Evolutionary conservation across 2,329 filamentous ascomycete species (phyloP), one percentile per base, ranked within the genome.

Genomic region (Knoxdaviesia proteae): DNA sequence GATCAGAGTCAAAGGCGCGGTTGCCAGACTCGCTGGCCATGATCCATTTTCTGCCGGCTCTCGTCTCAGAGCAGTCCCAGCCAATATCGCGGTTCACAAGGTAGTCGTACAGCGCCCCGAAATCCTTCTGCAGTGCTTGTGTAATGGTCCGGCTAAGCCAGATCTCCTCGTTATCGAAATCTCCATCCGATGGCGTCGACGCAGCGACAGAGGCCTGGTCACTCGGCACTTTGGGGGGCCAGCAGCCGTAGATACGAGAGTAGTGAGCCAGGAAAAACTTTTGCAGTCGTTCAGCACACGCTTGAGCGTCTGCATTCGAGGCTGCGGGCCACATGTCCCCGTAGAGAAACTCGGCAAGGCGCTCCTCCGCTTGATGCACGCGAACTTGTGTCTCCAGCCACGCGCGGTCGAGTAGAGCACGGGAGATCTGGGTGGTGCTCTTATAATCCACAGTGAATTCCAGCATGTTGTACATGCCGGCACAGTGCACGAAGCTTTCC

Each of bases 71-170:
- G 20, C 67, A 67, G 44, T 78, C 74, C 74, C 77, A 83, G 0
- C 68, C 54, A 5, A 80, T 67, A 39, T 80, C 71, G 5, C 74
- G 67, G 53, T 82, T 71, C 10, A 83, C 77, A 1, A 82, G 60
- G 47, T 79, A 80, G 50, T 82, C 77, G 50, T 83, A 83, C 2
- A 83, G 58, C 0, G 73, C 70, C 3, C 74, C 72, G 50, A 83
- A 81, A 48, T 82, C 78, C 33, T 61, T 62, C 48, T 79, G 74
- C n/a, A 83, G 54, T 3, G 61, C 61, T 39, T 67, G 63, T 1
- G 66, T 66, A 11, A 80, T 54, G 3, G 63, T 66, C 36, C 77
- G 63, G 5, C 69, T 77, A 8, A 82, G 61, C 77, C 77, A 81
- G 36, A 63, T 61, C 7, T 68, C 64, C 33, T 67, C 60, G 6